Evolutionary conservation across 2,329 filamentous ascomycete genomes (phyloP), one percentile per base, ranked within the genome.

Genomic region (Nigrograna mackinnonii): DNA sequence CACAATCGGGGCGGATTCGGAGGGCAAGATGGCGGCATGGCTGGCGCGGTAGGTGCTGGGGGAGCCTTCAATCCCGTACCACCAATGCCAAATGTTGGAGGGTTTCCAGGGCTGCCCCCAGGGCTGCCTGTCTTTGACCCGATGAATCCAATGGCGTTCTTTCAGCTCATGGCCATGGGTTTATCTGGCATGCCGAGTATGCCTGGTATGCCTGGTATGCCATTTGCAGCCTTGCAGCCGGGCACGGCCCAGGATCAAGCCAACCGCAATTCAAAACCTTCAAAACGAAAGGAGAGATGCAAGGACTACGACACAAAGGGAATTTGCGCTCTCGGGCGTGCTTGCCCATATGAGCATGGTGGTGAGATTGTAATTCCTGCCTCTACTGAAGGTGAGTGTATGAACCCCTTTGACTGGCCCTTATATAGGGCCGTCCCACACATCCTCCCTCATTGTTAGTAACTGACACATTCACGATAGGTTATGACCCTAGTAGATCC

Each of bases 301-400:
- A 76, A 79, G 43, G 84, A 89, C 62, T 90, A 87, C 55, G 85
- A 89, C 44, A 80, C 72, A 1, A 87, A 87, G 53, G 88, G 88
- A 0, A 89, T 80, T 56, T 91, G 88, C 59, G 77, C 82, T 5
- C 73, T 83, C 28, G 86, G 86, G 3, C 81, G 75, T 54, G 79
- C 76, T 17, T 91, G 88, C 66, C 78, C 75, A 28, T 90, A 80
- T 55, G 83, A 89, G 53, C 88, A 92, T 60, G 82, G 80, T 6
- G 74, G 77, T 37, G 76, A 82, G 47, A 63, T 77, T 30, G 58
- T 64, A 60, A 75, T 73, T 18, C 58, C 66, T 19, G n/a, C 20
- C 13, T 22, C 37, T 17, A 24, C 42, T 30, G 47, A 51, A 22
- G 52, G 54, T 55, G 50, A 28, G n/a, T n/a, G n/a, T n/a, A n/a